These are phyloP conservation scores for Candolleomyces aberdarensis DNA, from an alignment of 768 basidiomycete genomes.

Conservation along the genomic window DNA sequence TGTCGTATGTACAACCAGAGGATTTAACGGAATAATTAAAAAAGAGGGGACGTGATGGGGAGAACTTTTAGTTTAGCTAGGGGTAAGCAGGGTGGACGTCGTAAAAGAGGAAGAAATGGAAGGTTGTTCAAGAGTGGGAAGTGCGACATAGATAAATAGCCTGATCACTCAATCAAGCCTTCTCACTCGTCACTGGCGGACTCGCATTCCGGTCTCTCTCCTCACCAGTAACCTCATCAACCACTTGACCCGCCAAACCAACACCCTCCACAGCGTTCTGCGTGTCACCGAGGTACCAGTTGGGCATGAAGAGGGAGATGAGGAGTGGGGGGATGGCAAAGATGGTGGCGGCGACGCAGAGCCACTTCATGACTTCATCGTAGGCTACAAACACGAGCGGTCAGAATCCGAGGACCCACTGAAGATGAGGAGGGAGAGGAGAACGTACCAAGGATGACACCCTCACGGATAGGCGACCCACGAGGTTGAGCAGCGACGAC, in stretches of 20 bases:
- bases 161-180: too few relatives aligned
- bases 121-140: too few relatives aligned
- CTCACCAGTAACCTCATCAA: background rate
- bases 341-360: conserved; percentile 51
- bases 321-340: conserved; percentile 57
- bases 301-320: conserved; percentile 56
- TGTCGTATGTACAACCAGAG: too few relatives aligned
- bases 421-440: background rate
- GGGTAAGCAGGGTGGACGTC: too few relatives aligned
- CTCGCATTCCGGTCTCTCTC: too few relatives aligned
- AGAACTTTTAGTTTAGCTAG: too few relatives aligned
- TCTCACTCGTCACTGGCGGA: too few relatives aligned
- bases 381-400: conserved; percentile 34
- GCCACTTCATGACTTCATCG: conserved; percentile 52
- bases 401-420: background rate
- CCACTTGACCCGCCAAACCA: conserved; percentile 25
- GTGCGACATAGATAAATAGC: too few relatives aligned
- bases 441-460: conserved; percentile 53
- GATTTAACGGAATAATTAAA: too few relatives aligned
- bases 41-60: too few relatives aligned
- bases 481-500: conserved; percentile 45
- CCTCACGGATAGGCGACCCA: conserved; percentile 59
- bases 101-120: too few relatives aligned
- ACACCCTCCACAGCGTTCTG: conserved; percentile 69
- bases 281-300: conserved; percentile 64